These are phyloP conservation scores for Sugiyamaella paludigena DNA, from an alignment of 1,139 yeast species.

Conservation along the genomic window DNA sequence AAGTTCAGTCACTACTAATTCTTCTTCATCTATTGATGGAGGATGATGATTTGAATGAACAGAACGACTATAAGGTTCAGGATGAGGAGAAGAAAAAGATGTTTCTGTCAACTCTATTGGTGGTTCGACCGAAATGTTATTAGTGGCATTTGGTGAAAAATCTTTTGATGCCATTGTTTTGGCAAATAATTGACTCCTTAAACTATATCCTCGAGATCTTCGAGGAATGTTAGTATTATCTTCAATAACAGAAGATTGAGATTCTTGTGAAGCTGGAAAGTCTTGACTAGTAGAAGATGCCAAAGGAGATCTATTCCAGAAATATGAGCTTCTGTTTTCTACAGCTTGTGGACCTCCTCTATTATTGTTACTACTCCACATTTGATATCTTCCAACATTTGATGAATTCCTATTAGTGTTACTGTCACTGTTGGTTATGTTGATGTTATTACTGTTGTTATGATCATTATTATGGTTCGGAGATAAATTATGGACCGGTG, in stretches of 20 bases:
- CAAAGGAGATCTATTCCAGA: slow-evolving; percentile 1
- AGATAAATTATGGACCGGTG: no score
- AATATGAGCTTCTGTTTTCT: no score
- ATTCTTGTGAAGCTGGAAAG: neutral
- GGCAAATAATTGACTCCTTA: slow-evolving; percentile 70
- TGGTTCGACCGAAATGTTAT: slow-evolving; percentile 14
- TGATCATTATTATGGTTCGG: no score
- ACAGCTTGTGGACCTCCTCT: no score
- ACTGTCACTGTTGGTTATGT: no score
- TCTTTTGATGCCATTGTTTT: slow-evolving; percentile 39
- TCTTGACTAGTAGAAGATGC: neutral
- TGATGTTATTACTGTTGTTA: no score
- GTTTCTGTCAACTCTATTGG: slow-evolving; percentile 21
- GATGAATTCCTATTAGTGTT: no score
- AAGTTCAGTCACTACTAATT: no score
- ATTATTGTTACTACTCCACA: neutral
- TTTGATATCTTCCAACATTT: no score
- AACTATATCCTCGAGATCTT: slow-evolving; percentile 57
- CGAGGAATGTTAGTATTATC: slow-evolving; percentile 1
- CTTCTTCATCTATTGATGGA: no score
- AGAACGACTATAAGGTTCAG: neutral
- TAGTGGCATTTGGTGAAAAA: slow-evolving; percentile 13
- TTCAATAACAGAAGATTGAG: neutral
- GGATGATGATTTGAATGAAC: slow-evolving; percentile 14
- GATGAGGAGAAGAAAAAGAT: neutral